Percentiles rank a stretch among this genome's conserved stretches.
phyloP scores from a whole-genome alignment of 179 eudicot species.

The Drosera spatulata region DNA sequence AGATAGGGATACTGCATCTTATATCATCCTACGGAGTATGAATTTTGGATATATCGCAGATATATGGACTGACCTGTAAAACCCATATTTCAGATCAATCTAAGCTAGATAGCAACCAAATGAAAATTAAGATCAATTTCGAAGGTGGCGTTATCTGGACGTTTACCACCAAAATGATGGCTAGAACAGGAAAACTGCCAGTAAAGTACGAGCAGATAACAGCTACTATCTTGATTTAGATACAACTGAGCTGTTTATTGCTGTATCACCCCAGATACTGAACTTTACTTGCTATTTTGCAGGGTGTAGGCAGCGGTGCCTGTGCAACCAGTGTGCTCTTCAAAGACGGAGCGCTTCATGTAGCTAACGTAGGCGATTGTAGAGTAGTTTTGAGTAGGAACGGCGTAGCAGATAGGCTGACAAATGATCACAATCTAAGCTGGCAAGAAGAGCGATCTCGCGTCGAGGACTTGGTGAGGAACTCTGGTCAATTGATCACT shows the following conservation, averaged over 20 bases:
- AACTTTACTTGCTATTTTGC: slow-evolving; percentile 7
- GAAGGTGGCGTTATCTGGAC: background rate
- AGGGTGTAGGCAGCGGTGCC: slow-evolving; percentile 33
- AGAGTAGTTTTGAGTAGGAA: slow-evolving; percentile 52
- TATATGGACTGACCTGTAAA: no score
- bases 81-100: no score
- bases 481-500: background rate
- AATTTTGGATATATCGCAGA: no score
- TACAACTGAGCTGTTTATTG: no score
- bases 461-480: slow-evolving; percentile 32
- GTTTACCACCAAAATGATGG: background rate
- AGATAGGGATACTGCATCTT: no score
- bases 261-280: background rate
- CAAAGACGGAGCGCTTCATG: slow-evolving; percentile 23
- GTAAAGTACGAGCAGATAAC: no score
- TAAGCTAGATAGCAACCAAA: no score
- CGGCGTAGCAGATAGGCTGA: slow-evolving; percentile 43
- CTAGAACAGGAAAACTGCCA: background rate
- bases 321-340: slow-evolving; percentile 48
- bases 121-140: background rate
- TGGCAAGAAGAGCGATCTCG: slow-evolving; percentile 35
- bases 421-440: slow-evolving; percentile 43
- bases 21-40: no score
- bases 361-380: slow-evolving; percentile 64
- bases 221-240: no score